These are phyloP conservation scores for Colletotrichum cereale DNA, from an alignment of 2,329 filamentous ascomycete genomes.

Conservation along the genomic window DNA sequence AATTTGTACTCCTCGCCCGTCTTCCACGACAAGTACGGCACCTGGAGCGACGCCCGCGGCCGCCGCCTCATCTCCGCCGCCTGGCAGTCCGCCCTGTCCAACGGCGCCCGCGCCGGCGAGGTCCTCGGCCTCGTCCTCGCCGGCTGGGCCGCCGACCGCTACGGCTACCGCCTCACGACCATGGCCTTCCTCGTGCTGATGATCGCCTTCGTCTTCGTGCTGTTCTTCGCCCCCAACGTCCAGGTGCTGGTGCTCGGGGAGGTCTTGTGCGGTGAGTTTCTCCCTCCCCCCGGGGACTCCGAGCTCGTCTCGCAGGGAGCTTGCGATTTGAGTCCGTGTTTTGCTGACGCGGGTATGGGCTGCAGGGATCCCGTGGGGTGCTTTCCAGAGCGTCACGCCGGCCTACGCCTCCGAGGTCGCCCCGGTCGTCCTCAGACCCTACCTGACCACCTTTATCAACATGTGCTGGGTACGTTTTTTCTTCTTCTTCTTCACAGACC, in stretches of 20 bases:
- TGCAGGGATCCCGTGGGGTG: slow-evolving; percentile 64
- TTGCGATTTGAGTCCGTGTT: slow-evolving; percentile 37
- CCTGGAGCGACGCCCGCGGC: slow-evolving; percentile 47
- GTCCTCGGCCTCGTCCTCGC: slow-evolving; percentile 67
- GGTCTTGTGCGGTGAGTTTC: slow-evolving; percentile 54
- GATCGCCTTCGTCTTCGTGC: slow-evolving; percentile 64
- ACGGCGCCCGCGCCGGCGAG: slow-evolving; percentile 65
- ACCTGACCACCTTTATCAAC: slow-evolving; percentile 68
- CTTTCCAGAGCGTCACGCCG: slow-evolving; percentile 64
- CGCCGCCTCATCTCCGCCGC: slow-evolving; percentile 63
- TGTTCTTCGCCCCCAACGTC: slow-evolving; percentile 65
- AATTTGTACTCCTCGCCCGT: slow-evolving; percentile 62
- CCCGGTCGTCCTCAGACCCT: slow-evolving; percentile 61
- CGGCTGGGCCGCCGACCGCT: slow-evolving; percentile 64
- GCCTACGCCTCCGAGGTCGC: slow-evolving; percentile 67
- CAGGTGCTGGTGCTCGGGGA: slow-evolving; percentile 62
- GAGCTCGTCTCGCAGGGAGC: background rate
- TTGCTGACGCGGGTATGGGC: slow-evolving; percentile 33
- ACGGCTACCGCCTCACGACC: slow-evolving; percentile 64
- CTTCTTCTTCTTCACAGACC: background rate
- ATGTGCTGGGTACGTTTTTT: slow-evolving; percentile 60
- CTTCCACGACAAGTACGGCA: slow-evolving; percentile 62
- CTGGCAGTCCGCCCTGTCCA: slow-evolving; percentile 70
- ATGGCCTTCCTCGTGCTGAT: slow-evolving; percentile 59
- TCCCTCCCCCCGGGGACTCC: slow-evolving; percentile 9